phyloP scores from a whole-genome alignment of 257 asterid genomes.

The Solanum lycopersicoides region DNA sequence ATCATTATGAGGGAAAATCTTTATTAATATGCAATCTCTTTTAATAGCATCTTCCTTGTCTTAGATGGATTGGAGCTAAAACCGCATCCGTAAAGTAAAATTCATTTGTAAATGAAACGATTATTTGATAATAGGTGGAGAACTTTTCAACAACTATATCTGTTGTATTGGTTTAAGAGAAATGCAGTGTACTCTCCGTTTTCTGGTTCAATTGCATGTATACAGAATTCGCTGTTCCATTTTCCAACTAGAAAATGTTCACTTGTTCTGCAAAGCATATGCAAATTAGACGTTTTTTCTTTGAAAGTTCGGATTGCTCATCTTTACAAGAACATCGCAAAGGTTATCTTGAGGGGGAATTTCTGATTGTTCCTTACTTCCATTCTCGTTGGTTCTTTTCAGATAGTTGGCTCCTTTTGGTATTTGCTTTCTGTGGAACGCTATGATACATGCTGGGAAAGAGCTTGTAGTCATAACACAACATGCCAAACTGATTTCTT shows the following conservation, averaged over 20 bases:
- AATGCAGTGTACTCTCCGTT: background rate
- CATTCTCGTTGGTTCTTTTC: slow-evolving; percentile 4
- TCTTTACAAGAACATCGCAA: background rate
- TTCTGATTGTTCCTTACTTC: background rate
- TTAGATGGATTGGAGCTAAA: background rate
- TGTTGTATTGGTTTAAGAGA: background rate
- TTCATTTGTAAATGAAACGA: background rate
- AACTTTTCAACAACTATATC: background rate
- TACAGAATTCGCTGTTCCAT: background rate
- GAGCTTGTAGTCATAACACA: slow-evolving; percentile 41
- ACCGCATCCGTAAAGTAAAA: background rate
- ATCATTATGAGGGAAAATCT: background rate
- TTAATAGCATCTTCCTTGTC: background rate
- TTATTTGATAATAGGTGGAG: background rate
- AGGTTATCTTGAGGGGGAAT: background rate
- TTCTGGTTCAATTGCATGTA: background rate
- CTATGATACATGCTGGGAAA: slow-evolving; percentile 75
- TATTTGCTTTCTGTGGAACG: slow-evolving; percentile 85
- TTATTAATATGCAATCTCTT: background rate
- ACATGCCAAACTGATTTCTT: slow-evolving; percentile 33
- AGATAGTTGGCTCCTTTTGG: slow-evolving; percentile 94
- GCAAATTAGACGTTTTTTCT: background rate
- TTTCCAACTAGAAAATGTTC: background rate
- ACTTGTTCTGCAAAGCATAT: background rate
- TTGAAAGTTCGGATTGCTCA: background rate